Conservation (phyloP, 2,329 filamentous ascomycete genomes). For the Fusarium sp. region DNA sequence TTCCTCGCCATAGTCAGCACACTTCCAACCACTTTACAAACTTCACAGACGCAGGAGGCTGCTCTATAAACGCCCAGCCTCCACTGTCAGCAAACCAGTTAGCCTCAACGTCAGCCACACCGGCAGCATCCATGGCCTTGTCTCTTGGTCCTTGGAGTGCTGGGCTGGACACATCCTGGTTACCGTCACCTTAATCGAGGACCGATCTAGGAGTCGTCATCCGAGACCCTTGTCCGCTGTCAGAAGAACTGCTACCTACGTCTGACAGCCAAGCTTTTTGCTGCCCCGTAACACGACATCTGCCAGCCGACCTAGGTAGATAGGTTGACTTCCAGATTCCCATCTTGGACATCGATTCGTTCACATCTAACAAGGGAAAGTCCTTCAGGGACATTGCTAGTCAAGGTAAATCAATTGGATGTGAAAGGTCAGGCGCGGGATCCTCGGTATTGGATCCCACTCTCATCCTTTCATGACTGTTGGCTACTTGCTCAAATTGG, state of each 20-base stretch:
- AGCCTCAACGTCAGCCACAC: conserved; percentile 8
- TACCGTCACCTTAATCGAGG: not conserved
- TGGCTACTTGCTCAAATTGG: not conserved
- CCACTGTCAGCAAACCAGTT: not conserved
- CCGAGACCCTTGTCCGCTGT: not conserved
- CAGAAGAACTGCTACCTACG: not conserved
- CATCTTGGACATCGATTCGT: not conserved
- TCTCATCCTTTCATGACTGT: not conserved
- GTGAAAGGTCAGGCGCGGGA: not conserved
- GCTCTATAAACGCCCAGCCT: conserved; percentile 1
- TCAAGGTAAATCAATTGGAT: not conserved
- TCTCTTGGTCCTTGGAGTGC: not conserved
- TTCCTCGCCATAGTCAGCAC: not conserved
- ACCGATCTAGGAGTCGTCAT: not conserved
- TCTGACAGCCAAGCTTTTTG: not conserved
- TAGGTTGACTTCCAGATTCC: not conserved
- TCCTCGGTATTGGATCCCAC: not conserved
- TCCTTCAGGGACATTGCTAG: not conserved
- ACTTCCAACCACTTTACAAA: not conserved
- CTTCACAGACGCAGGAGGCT: not conserved
- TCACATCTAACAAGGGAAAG: not conserved
- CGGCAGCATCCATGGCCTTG: not conserved
- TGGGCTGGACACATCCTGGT: not conserved
- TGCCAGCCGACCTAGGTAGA: not conserved
- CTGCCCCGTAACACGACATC: not conserved